These are phyloP conservation scores for Penicillium fimorum DNA, from an alignment of 495 filamentous ascomycete genomes.

Conservation along the genomic window DNA sequence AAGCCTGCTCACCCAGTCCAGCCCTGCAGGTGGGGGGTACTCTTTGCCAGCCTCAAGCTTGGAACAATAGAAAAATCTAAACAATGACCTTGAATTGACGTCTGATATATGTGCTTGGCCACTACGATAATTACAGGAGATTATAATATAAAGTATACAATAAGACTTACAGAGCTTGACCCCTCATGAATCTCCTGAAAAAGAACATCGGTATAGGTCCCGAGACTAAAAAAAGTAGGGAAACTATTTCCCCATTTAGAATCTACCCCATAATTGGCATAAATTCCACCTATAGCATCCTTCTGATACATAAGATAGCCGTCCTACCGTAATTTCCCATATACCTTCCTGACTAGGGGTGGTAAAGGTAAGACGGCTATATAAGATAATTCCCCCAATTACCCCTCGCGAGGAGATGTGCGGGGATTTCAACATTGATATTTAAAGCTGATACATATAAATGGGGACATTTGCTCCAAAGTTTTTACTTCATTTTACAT, in stretches of 20 bases:
- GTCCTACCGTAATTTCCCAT: too few species aligned
- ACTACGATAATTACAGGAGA: too few species aligned
- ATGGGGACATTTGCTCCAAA: not conserved
- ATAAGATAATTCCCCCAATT: not conserved
- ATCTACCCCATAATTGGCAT: not conserved
- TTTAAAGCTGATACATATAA: not conserved
- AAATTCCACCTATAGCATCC: not conserved
- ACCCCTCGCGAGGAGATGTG: slow-evolving; percentile 12
- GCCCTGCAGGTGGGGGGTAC: too few species aligned
- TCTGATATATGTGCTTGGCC: too few species aligned
- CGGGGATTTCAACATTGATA: not conserved
- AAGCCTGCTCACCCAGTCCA: not conserved
- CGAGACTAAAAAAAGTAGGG: not conserved
- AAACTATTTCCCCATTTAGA: slow-evolving; percentile 8
- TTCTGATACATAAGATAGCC: not conserved
- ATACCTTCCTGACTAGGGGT: too few species aligned
- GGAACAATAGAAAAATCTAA: too few species aligned
- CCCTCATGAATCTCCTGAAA: not conserved
- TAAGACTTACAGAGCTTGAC: not conserved
- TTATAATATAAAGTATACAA: too few species aligned
- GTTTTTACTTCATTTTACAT: not conserved
- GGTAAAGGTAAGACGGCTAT: too few species aligned
- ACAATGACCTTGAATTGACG: too few species aligned
- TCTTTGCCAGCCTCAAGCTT: not conserved
- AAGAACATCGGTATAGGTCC: not conserved